Base-by-base conservation (phyloP, 148 eudicot species). In the Cornus kousa region DNA sequence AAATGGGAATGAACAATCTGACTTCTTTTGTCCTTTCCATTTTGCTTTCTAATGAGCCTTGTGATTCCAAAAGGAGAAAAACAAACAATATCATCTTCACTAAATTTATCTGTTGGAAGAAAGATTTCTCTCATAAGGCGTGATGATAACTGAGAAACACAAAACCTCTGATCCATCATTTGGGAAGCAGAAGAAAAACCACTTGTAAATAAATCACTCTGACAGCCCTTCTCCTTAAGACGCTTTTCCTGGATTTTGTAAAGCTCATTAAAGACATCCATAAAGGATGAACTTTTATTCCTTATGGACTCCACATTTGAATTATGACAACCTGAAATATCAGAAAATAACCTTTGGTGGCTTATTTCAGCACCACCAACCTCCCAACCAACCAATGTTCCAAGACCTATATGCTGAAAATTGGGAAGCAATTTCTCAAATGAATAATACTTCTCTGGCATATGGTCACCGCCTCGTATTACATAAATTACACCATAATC, bases 61-160 rank as follows among this genome's bases (percentile, higher is more conserved):
- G 93, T 93, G 55, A 96, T 77, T 78, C 99, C 99, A 83, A 90
- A 82, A 80, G 90, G 78, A 82, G 99, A 93, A 86, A 87, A 88
- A 77, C 97, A 89, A 48, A 93, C 81, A 80, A 86, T 78, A 76
- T 89, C 93, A 43, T 84, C 89, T 80, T 71, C 81, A 70, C 78
- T 82, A 78, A 67, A 64, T 82, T 76, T 86, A 70, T 83, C 66
- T 37, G 79, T 83, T 70, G 99, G 97, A 81, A 96, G 88, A 80
- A 90, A 85, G 43, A 89, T 43, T 77, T 86, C 87, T 86, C 97
- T 87, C 67, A 79, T 68, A 68, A 82, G 71, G 60, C 70, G 24
- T 33, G 86, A 55, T 5, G 76, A 48, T 14, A 73, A 74, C 77
- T 86, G 74, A 80, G 87, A 68, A 72, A 33, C 69, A 24, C 77